Conservation (phyloP, 108 stramenopile species). For the Nitzschia inconspicua region DNA sequence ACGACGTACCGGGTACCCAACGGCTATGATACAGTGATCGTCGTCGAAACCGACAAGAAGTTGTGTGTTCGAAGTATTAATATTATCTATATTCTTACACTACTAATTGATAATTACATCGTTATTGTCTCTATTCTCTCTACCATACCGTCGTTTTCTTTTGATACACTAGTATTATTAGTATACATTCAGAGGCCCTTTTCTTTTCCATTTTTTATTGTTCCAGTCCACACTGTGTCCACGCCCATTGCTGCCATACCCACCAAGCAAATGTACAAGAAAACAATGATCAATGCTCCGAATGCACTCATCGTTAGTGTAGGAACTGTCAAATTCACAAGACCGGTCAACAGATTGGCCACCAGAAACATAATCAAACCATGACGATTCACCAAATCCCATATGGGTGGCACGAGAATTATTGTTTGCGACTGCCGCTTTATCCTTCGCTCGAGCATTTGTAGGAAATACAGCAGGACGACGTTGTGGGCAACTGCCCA, state of each 20-base stretch:
- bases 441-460: not conserved
- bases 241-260: slow-evolving; percentile 23
- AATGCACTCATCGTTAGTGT: slow-evolving; percentile 63
- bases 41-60: too few relatives aligned
- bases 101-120: too few relatives aligned
- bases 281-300: slow-evolving; percentile 52
- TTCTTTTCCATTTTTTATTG: not conserved
- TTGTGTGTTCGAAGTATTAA: too few relatives aligned
- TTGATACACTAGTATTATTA: too few relatives aligned
- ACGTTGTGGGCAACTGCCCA: slow-evolving; percentile 75
- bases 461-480: slow-evolving; percentile 21
- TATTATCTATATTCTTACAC: too few relatives aligned
- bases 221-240: not conserved
- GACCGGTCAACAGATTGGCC: slow-evolving; percentile 86
- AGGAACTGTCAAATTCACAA: slow-evolving; percentile 79
- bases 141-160: too few relatives aligned
- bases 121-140: too few relatives aligned
- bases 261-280: slow-evolving; percentile 51
- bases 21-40: too few relatives aligned
- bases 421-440: not conserved
- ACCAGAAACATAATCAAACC: slow-evolving; percentile 81
- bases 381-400: slow-evolving; percentile 66
- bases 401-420: slow-evolving; percentile 40
- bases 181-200: too few relatives aligned
- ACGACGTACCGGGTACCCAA: too few relatives aligned